Evolutionary conservation across 768 basidiomycete species (phyloP).

Genomic region (Phylloporus rhodoxanthus): DNA sequence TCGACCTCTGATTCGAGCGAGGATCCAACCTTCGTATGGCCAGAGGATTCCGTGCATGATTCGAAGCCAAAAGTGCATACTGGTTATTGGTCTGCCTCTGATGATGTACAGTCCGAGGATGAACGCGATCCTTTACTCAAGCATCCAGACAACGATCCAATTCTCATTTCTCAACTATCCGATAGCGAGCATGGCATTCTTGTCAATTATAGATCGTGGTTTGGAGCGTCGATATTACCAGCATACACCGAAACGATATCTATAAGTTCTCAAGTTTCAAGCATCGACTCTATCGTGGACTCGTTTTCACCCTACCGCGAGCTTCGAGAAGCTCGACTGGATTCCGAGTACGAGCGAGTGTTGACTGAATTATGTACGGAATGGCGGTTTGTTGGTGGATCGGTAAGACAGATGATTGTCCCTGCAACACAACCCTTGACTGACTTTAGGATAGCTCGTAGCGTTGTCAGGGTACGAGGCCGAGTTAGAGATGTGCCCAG

Average conservation of each 20-base stretch:
- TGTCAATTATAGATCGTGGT: conserved; percentile 21
- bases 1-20: conserved; percentile 9
- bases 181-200: conserved; percentile 7
- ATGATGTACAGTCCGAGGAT: conserved; percentile 13
- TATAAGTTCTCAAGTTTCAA: conserved; percentile 20
- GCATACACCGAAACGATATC: conserved; percentile 40
- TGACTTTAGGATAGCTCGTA: conserved; percentile 39
- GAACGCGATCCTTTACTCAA: conserved; percentile 17
- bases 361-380: conserved; percentile 47
- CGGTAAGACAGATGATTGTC: conserved; percentile 34
- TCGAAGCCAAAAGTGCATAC: conserved; percentile 9
- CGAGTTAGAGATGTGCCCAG: neutral
- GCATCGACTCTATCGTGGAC: conserved; percentile 38
- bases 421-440: neutral
- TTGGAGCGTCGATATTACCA: conserved; percentile 36
- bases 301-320: conserved; percentile 54
- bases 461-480: conserved; percentile 50
- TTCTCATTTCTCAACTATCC: conserved; percentile 19
- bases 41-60: neutral
- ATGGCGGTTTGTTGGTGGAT: conserved; percentile 62
- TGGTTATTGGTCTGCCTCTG: conserved; percentile 24
- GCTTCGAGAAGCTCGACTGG: conserved; percentile 34
- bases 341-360: conserved; percentile 48
- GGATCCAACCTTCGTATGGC: conserved; percentile 9
- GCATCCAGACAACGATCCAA: conserved; percentile 4